Evolutionary conservation across 2,329 filamentous ascomycete genomes (phyloP).

Genomic region (Pseudogymnoascus sp.): DNA sequence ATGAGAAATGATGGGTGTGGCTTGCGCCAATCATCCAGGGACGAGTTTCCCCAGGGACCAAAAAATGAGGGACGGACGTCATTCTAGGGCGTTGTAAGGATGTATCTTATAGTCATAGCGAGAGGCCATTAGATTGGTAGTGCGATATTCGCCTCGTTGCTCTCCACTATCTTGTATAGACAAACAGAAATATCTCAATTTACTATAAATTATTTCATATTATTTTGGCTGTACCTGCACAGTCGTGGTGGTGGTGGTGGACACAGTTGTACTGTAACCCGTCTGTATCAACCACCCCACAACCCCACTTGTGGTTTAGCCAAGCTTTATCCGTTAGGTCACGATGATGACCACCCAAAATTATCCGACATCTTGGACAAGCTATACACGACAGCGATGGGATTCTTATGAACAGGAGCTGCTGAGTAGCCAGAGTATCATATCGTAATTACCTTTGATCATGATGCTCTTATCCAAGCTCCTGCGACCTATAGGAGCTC

Average conservation of each 20-base stretch:
- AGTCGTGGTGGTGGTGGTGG: neutral
- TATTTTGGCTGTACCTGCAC: too few relatives aligned
- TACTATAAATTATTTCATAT: neutral
- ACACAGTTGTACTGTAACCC: neutral
- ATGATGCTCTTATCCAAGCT: neutral
- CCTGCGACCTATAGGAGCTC: neutral
- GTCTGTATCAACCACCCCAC: neutral
- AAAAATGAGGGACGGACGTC: neutral
- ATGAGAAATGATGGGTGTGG: conserved; percentile 14
- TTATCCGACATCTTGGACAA: neutral
- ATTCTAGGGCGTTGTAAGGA: neutral
- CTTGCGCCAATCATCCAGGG: neutral
- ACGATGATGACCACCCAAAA: neutral
- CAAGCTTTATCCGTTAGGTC: neutral
- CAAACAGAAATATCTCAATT: neutral
- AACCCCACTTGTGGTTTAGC: neutral
- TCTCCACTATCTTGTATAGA: conserved; percentile 7
- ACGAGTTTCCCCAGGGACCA: too few relatives aligned
- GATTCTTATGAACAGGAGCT: neutral
- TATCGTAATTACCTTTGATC: neutral
- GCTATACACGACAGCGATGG: neutral
- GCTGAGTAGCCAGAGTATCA: neutral
- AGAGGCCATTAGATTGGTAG: neutral
- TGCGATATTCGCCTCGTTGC: neutral
- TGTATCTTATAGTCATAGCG: neutral